phyloP scores from a whole-genome alignment of 495 filamentous ascomycete genomes.

The Jackrogersella minutella region DNA sequence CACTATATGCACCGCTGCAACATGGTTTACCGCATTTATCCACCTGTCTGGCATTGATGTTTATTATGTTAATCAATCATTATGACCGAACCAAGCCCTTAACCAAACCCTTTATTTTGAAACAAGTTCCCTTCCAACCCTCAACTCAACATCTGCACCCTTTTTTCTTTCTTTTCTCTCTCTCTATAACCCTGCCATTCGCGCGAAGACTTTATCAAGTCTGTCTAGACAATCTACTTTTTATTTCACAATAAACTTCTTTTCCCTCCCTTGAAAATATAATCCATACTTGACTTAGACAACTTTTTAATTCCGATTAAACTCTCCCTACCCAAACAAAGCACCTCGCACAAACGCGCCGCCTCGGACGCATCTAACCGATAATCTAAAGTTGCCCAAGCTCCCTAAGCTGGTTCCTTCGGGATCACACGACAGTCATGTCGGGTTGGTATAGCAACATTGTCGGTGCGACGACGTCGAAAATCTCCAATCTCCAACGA shows the following conservation, averaged over 20 bases:
- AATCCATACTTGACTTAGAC: slow-evolving; percentile 6
- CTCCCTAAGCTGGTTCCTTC: not conserved
- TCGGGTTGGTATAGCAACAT: slow-evolving; percentile 81
- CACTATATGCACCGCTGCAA: too few species aligned
- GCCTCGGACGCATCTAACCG: slow-evolving; percentile 28
- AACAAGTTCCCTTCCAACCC: slow-evolving; percentile 27
- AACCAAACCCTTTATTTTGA: slow-evolving; percentile 17
- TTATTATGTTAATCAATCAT: slow-evolving; percentile 24
- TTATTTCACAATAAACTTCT: not conserved
- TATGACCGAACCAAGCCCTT: slow-evolving; percentile 16
- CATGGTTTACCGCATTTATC: too few species aligned
- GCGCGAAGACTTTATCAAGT: not conserved
- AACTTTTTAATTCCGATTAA: not conserved
- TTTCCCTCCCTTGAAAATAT: not conserved
- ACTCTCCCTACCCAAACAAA: slow-evolving; percentile 6
- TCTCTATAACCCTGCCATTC: too few species aligned
- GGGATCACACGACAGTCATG: slow-evolving; percentile 54
- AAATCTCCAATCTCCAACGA: slow-evolving; percentile 80
- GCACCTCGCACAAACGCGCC: slow-evolving; percentile 17
- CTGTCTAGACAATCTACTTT: not conserved
- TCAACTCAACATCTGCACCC: slow-evolving; percentile 12
- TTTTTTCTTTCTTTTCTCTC: slow-evolving; percentile 3
- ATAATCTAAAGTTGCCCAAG: slow-evolving; percentile 4
- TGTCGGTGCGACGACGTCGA: slow-evolving; percentile 79
- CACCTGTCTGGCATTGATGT: slow-evolving; percentile 19